Base-by-base conservation (phyloP, 2,329 filamentous ascomycete species). In the Pseudophaeomoniella oleicola region DNA sequence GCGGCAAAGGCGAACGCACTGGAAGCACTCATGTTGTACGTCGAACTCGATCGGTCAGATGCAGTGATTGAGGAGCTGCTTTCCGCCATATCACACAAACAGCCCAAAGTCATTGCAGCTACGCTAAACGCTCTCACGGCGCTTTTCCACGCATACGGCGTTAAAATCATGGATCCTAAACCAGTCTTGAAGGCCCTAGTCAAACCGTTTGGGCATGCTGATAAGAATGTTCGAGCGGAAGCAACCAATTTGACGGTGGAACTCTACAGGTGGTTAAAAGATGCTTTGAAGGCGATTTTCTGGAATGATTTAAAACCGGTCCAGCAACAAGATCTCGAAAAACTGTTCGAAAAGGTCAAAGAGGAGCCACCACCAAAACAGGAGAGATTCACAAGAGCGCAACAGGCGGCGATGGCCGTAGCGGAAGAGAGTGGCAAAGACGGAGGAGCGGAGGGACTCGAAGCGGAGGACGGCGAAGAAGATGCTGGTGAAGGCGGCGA, bases 271-370 rank as follows among this genome's bases (percentile, higher is more conserved):
- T 98, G 92, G 90, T 68, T 98, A 19, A 81, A 88, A 46, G 90
- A 98, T 45, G 88, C 88, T 9, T 94, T 98, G 78, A 98, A 98
- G 56, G 85, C 88, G 27, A 80, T 96, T 59, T 96, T 98, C 56
- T 98, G 90, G 87, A 76, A 72, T 32, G 90, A 98, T 40, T 60
- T 98, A 42, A 98, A 98, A 56, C 81, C 88, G 1, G 88, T 93
- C 0, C 90, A 98, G 54, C 90, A 98, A 57, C 76, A 79, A 42
- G 92, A 98, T 52, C 64, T 98, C 39, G 92, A 98, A 52, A 82
- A 87, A 29, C 72, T 93, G 35, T 98, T 98, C 44, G 90, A 96
- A 50, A 86, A 84, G 49, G 73, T 94, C 53, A 94, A 94, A 56
- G 72, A 83, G 19, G 88, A 96, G 44, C 73, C 81, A 1, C 50